These are phyloP conservation scores for Cystobasidium pallidum DNA, from an alignment of 1,284 basidiomycete species.

Conservation along the genomic window DNA sequence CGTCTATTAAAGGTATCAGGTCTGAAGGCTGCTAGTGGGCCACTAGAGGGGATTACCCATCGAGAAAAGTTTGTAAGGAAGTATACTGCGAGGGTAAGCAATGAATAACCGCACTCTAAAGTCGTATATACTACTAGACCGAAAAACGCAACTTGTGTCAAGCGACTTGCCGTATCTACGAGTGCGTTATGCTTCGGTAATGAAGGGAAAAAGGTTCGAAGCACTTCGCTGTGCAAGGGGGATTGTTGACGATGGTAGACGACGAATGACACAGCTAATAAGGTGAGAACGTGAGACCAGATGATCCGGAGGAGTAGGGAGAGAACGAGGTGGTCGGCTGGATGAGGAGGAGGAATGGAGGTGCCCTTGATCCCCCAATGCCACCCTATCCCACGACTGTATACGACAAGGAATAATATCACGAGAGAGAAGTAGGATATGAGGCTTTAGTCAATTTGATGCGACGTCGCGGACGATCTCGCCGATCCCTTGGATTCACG, in stretches of 20 bases:
- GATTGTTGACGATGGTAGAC: not conserved
- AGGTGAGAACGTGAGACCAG: conserved; percentile 31
- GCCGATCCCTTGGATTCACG: not conserved
- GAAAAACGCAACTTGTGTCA: conserved; percentile 20
- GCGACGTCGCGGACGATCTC: not conserved
- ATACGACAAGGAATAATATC: not conserved
- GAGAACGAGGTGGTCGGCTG: conserved; percentile 13
- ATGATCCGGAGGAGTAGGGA: conserved; percentile 21
- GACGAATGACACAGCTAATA: conserved; percentile 10
- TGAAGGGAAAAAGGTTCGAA: conserved; percentile 1
- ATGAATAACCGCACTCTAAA: conserved; percentile 36
- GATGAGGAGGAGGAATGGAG: conserved; percentile 20
- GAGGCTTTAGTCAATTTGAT: not conserved
- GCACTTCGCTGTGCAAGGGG: conserved; percentile 5
- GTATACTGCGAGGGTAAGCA: conserved; percentile 21
- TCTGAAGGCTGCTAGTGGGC: conserved; percentile 3
- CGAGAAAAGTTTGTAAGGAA: not conserved
- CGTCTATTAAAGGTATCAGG: conserved; percentile 22
- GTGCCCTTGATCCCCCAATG: conserved; percentile 36
- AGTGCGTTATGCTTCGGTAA: not conserved
- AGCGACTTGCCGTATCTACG: not conserved
- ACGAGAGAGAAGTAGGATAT: not conserved
- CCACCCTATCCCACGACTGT: conserved; percentile 40
- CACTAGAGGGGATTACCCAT: not conserved
- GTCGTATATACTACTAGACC: conserved; percentile 28